Percentiles rank a stretch among this genome's conserved stretches.
Evolutionary conservation across 305 asterid genomes (phyloP).

Genomic region (Solanum chacoense): DNA sequence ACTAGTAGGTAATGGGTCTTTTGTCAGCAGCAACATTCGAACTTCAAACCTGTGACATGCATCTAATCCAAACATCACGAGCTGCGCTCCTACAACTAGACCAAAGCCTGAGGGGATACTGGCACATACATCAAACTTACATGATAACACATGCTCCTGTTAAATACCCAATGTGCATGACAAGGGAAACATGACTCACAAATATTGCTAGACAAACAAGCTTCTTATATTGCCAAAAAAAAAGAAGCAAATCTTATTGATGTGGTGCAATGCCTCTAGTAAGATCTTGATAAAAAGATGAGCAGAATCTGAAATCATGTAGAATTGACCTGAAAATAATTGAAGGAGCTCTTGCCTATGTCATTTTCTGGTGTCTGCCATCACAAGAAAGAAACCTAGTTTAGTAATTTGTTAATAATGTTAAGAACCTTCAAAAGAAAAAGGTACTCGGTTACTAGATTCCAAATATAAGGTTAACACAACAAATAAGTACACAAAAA

Average conservation of each 20-base stretch:
- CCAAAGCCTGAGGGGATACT: neutral
- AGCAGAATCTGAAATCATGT: neutral
- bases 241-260: neutral
- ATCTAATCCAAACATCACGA: neutral
- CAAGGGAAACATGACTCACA: neutral
- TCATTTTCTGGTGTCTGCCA: conserved; percentile 84
- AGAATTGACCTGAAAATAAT: conserved; percentile 61
- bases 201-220: neutral
- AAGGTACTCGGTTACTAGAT: neutral
- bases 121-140: neutral
- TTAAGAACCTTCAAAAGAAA: neutral
- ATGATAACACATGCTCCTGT: neutral
- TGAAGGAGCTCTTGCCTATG: conserved; percentile 84
- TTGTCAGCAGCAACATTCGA: neutral
- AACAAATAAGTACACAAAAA: neutral
- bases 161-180: neutral
- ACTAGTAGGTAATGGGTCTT: neutral
- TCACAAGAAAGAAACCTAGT: conserved; percentile 9
- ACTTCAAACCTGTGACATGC: neutral
- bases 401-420: neutral
- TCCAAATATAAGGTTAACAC: neutral
- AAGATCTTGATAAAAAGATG: neutral
- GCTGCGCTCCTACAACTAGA: neutral
- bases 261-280: neutral
- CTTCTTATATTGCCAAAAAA: neutral